Percentiles rank a stretch among this genome's conserved stretches.
These are phyloP conservation scores for Lactarius trivialis DNA, from an alignment of 768 basidiomycete genomes.

Conservation along the genomic window DNA sequence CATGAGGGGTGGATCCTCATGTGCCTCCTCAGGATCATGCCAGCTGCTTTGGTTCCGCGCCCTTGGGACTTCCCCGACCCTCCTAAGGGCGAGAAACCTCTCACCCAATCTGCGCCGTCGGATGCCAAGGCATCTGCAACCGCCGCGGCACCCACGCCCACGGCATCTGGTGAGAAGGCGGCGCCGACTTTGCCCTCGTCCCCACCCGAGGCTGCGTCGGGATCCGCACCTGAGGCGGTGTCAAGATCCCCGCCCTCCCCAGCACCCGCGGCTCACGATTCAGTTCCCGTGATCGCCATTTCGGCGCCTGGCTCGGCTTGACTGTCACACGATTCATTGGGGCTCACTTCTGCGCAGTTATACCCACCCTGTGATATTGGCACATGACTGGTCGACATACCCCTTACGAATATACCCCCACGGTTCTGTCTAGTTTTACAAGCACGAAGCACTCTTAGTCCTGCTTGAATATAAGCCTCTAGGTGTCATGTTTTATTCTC, in stretches of 20 bases:
- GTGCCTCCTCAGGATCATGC: constrained; percentile 53
- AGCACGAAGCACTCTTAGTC: too few relatives aligned
- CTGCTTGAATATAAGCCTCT: too few relatives aligned
- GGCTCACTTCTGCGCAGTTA: neutral
- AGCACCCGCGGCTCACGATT: constrained; percentile 2
- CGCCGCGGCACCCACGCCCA: neutral
- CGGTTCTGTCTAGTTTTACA: neutral
- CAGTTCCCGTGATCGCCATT: neutral
- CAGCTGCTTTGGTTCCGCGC: constrained; percentile 69
- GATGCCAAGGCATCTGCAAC: neutral
- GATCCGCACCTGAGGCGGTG: constrained; percentile 3
- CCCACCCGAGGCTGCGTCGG: constrained; percentile 10
- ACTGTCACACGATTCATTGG: too few relatives aligned
- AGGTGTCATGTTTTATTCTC: neutral
- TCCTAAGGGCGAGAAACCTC: constrained; percentile 17
- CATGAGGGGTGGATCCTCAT: neutral
- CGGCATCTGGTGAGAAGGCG: neutral
- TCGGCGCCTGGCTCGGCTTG: too few relatives aligned
- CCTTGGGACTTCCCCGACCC: constrained; percentile 67
- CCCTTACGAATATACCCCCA: constrained; percentile 1
- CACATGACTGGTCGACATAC: neutral
- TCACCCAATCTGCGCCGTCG: neutral
- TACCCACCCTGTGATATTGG: neutral
- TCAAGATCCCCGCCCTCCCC: constrained; percentile 9
- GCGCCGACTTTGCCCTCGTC: neutral